Percentiles rank a stretch among this genome's conserved stretches.
phyloP scores from a whole-genome alignment of 345 rosid species.

The Sisymbrium irio region DNA sequence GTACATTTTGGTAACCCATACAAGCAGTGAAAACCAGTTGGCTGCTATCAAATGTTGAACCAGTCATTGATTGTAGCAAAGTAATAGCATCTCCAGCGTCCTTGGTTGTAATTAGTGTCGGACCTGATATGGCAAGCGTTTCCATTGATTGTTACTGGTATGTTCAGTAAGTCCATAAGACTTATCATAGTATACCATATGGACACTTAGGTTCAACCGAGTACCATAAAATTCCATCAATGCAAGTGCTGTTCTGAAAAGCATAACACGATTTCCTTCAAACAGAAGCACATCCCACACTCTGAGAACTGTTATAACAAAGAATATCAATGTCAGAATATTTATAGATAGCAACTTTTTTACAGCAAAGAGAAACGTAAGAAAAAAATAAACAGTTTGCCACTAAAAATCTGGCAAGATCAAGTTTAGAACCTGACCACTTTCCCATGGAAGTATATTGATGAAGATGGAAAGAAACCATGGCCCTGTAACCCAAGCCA shows the following conservation, averaged over 20 bases:
- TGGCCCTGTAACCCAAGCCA: conserved; percentile 95
- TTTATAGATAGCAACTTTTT: neutral
- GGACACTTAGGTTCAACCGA: conserved; percentile 30
- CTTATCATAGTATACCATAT: conserved; percentile 7
- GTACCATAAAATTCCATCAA: conserved; percentile 98
- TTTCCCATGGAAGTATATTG: conserved; percentile 99
- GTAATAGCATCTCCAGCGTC: conserved; percentile 99
- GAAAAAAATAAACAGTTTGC: neutral
- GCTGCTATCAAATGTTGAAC: conserved; percentile 99
- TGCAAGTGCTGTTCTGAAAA: conserved; percentile 89
- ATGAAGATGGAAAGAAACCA: conserved; percentile 99
- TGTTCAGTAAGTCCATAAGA: conserved; percentile 9
- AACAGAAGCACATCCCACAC: conserved; percentile 97
- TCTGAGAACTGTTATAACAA: conserved; percentile 70
- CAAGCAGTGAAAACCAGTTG: conserved; percentile 97
- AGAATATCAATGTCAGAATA: neutral
- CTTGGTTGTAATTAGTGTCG: conserved; percentile 88
- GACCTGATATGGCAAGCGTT: conserved; percentile 58
- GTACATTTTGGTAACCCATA: conserved; percentile 89
- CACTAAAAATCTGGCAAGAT: neutral
- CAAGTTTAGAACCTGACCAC: conserved; percentile 82
- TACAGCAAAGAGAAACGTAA: neutral
- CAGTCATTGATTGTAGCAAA: conserved; percentile 87
- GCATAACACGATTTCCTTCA: conserved; percentile 98
- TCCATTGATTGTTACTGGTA: conserved; percentile 6